phyloP scores from a whole-genome alignment of 352 stramenopile genomes.

The Thalassiosira exigua region DNA sequence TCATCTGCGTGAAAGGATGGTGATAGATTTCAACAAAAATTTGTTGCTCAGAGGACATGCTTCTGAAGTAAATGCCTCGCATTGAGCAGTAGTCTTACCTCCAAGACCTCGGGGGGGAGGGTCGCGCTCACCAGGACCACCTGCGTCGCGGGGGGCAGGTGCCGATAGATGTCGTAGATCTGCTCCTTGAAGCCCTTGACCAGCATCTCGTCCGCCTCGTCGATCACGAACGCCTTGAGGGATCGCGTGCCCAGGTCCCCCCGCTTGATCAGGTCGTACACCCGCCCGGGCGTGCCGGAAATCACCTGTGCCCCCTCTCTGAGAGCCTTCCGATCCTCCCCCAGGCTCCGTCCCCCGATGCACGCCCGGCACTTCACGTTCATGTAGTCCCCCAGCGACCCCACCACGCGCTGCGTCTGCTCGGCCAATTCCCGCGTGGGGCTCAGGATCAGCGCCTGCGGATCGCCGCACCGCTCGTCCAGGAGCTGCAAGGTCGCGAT shows the following conservation, averaged over 20 bases:
- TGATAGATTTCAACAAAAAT: no score
- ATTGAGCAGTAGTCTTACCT: slow-evolving; percentile 97
- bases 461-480: slow-evolving; percentile 94
- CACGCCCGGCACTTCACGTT: slow-evolving; percentile 97
- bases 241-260: slow-evolving; percentile 92
- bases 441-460: slow-evolving; percentile 97
- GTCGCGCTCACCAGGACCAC: slow-evolving; percentile 99
- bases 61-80: no score
- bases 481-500: slow-evolving; percentile 99
- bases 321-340: slow-evolving; percentile 98
- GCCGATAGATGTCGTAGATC: slow-evolving; percentile 99
- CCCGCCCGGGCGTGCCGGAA: slow-evolving; percentile 97
- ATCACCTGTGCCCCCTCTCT: slow-evolving; percentile 98
- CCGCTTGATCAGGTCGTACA: slow-evolving; percentile 99
- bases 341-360: slow-evolving; percentile 96
- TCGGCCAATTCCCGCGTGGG: slow-evolving; percentile 99
- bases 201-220: slow-evolving; percentile 99
- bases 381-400: slow-evolving; percentile 93
- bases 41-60: no score
- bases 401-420: slow-evolving; percentile 99
- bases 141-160: slow-evolving; percentile 96
- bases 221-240: slow-evolving; percentile 97
- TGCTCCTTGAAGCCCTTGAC: slow-evolving; percentile 99
- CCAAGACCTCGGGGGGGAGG: slow-evolving; percentile 98
- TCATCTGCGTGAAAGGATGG: no score